Conservation (phyloP, 805 yeast species). For the Naumovozyma baii region DNA sequence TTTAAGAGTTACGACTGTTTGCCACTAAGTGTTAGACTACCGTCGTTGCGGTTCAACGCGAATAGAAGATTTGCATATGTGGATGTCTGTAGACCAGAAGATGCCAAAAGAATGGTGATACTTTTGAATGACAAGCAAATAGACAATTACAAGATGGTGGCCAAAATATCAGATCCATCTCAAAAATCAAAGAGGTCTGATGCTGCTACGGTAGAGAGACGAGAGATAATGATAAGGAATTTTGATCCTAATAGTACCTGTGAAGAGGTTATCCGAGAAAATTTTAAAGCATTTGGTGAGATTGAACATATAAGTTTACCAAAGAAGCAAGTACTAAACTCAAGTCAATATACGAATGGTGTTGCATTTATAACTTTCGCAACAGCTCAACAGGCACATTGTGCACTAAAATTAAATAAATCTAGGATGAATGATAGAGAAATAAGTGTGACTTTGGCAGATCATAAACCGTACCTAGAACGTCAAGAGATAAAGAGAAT, state of each 20-base stretch:
- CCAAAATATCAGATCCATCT: slow-evolving; percentile 53
- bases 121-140: slow-evolving; percentile 33
- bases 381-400: slow-evolving; percentile 35
- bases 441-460: slow-evolving; percentile 42
- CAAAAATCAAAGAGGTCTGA: slow-evolving; percentile 35
- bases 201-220: slow-evolving; percentile 38
- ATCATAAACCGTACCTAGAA: slow-evolving; percentile 30
- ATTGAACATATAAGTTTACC: slow-evolving; percentile 39
- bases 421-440: slow-evolving; percentile 37
- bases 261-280: slow-evolving; percentile 30
- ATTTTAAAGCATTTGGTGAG: slow-evolving; percentile 42
- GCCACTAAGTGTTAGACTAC: slow-evolving; percentile 48
- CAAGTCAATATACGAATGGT: slow-evolving; percentile 39
- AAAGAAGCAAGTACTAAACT: slow-evolving; percentile 12
- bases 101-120: slow-evolving; percentile 37
- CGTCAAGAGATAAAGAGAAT: slow-evolving; percentile 27
- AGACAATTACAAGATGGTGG: slow-evolving; percentile 39
- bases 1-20: slow-evolving; percentile 35
- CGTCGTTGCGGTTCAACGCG: slow-evolving; percentile 46
- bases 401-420: slow-evolving; percentile 38
- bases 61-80: slow-evolving; percentile 67
- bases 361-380: slow-evolving; percentile 54
- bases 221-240: slow-evolving; percentile 49
- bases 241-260: slow-evolving; percentile 39
- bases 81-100: slow-evolving; percentile 39